Percentiles rank a stretch among this genome's conserved stretches.
Conservation (phyloP, 768 basidiomycete species). For the Termitomyces sp. region DNA sequence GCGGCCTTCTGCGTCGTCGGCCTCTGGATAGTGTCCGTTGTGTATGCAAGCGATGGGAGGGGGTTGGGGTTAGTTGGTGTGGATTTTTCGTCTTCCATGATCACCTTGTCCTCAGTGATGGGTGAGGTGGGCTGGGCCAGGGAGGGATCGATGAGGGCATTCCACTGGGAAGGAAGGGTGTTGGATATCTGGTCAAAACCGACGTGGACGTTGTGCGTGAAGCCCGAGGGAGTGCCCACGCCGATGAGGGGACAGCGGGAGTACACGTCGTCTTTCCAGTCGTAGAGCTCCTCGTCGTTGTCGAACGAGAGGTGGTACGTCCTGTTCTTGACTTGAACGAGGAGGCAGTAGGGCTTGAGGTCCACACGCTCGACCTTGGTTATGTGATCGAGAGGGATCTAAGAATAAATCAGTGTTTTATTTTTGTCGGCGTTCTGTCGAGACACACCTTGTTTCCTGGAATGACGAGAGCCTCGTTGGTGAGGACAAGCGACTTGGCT, state of each 20-base stretch:
- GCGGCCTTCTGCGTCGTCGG: background rate
- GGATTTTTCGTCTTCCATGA: constrained; percentile 1
- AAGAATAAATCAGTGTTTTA: background rate
- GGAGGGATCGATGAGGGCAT: constrained; percentile 4
- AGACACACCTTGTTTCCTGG: constrained; percentile 13
- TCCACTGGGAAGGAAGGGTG: constrained; percentile 15
- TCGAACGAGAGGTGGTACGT: constrained; percentile 30
- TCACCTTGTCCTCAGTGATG: constrained; percentile 1
- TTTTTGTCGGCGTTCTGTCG: background rate
- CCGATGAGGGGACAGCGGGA: constrained; percentile 30
- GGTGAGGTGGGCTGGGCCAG: background rate
- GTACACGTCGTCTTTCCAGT: constrained; percentile 42
- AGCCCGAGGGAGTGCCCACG: constrained; percentile 29
- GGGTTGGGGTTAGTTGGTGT: background rate
- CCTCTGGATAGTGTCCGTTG: background rate
- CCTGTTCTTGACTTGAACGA: constrained; percentile 25
- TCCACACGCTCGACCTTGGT: constrained; percentile 34
- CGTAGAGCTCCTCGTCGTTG: constrained; percentile 34
- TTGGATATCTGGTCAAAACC: constrained; percentile 24
- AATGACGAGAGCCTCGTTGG: constrained; percentile 13
- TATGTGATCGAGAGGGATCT: constrained; percentile 28
- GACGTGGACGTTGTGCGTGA: constrained; percentile 35
- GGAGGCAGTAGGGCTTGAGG: constrained; percentile 28
- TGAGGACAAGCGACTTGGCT: constrained; percentile 15
- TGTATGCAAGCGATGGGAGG: constrained; percentile 13